A percentile compares a stretch with the other conserved stretches of the same genome.
Conservation (phyloP, 768 basidiomycete genomes). For the Rhodosporidiobolus sp. region DNA sequence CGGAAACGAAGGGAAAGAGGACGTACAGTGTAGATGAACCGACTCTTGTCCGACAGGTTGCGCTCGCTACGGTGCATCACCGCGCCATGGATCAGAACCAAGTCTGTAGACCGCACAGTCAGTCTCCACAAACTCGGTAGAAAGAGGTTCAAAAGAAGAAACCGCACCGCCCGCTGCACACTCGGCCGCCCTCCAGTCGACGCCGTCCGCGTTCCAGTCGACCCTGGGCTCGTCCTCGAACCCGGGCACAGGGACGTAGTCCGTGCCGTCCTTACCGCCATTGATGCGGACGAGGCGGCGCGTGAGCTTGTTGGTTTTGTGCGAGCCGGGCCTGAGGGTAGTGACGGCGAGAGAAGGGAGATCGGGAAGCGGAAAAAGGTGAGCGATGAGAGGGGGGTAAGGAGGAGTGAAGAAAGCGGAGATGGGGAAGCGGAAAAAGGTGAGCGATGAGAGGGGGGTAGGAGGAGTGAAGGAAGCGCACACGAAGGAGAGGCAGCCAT, state of each 20-base stretch:
- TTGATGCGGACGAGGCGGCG: conserved; percentile 76
- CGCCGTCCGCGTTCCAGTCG: conserved; percentile 42
- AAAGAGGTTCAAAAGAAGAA: background rate
- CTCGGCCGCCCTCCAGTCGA: conserved; percentile 45
- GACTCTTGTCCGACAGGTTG: conserved; percentile 73
- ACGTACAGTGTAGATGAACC: conserved; percentile 90
- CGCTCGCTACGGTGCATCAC: conserved; percentile 88
- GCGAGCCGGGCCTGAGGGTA: conserved; percentile 66
- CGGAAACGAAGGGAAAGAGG: background rate
- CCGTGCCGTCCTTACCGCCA: conserved; percentile 65
- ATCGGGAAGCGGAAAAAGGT: too few relatives aligned
- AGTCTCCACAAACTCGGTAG: background rate
- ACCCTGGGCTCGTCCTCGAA: conserved; percentile 37
- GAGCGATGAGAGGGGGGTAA: too few relatives aligned
- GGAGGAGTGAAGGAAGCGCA: background rate
- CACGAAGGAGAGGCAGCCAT: conserved; percentile 82
- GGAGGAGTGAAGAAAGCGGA: too few relatives aligned
- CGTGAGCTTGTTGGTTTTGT: conserved; percentile 63
- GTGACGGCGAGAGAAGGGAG: background rate
- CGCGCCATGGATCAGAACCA: conserved; percentile 89
- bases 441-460: too few relatives aligned
- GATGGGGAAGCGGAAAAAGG: too few relatives aligned
- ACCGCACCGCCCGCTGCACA: conserved; percentile 41
- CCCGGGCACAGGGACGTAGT: conserved; percentile 64
- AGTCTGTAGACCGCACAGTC: conserved; percentile 65